phyloP scores from a whole-genome alignment of 78 protist species.

The Emiliania huxleyi region DNA sequence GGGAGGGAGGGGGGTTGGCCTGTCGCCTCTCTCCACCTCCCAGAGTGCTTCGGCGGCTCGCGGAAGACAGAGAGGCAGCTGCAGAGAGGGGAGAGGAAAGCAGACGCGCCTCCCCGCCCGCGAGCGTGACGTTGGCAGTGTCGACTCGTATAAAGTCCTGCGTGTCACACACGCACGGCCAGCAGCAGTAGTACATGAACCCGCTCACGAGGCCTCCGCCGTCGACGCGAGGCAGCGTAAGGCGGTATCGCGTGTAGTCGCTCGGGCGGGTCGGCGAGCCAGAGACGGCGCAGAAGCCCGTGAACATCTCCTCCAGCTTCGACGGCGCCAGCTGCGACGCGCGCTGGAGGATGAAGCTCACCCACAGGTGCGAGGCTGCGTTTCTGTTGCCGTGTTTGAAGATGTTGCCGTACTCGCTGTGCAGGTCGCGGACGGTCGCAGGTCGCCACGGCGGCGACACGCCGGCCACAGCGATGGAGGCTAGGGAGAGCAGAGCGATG shows the following conservation, averaged over 20 bases:
- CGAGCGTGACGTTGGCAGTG: background rate
- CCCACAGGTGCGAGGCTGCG: conserved; percentile 28
- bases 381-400: background rate
- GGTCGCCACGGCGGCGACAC: too few relatives aligned
- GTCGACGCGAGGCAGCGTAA: background rate
- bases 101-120: background rate
- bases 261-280: conserved; percentile 26
- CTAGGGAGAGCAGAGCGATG: too few relatives aligned
- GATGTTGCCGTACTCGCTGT: conserved; percentile 15
- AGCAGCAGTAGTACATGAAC: conserved; percentile 48
- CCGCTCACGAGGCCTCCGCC: background rate
- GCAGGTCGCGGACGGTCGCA: background rate
- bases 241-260: conserved; percentile 16
- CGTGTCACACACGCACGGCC: conserved; percentile 41
- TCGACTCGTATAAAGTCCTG: conserved; percentile 37
- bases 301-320: background rate
- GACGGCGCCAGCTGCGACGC: background rate
- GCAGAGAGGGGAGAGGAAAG: too few relatives aligned
- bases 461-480: too few relatives aligned
- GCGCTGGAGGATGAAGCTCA: background rate
- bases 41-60: too few relatives aligned
- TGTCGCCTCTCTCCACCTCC: too few relatives aligned
- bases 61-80: too few relatives aligned
- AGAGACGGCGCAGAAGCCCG: conserved; percentile 29
- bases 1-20: too few relatives aligned